Conservation (phyloP, 306 rosid genomes). For the Astragalus glycyphyllos region DNA sequence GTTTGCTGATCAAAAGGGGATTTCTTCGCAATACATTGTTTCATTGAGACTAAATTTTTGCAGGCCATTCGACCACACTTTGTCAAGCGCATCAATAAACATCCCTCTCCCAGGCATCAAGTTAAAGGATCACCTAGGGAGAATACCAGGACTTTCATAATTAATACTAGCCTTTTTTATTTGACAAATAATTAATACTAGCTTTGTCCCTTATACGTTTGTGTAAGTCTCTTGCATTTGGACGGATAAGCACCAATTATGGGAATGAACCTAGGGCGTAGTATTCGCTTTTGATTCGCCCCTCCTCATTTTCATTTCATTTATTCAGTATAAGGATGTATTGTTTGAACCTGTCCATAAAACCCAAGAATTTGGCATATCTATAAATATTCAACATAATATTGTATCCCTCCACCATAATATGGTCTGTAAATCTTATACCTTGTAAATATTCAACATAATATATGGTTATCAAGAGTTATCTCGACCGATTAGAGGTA, state of each 20-base stretch:
- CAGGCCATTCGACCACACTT: too few relatives aligned
- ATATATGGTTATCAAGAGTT: too few relatives aligned
- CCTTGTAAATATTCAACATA: too few relatives aligned
- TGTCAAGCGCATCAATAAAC: too few relatives aligned
- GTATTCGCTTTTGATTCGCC: not conserved
- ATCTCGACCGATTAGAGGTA: too few relatives aligned
- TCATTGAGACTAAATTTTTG: too few relatives aligned
- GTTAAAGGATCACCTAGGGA: constrained; percentile 69
- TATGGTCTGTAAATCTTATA: too few relatives aligned
- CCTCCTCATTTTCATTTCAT: not conserved
- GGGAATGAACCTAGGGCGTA: not conserved
- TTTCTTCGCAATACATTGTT: too few relatives aligned
- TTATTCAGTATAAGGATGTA: constrained; percentile 75
- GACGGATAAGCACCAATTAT: not conserved
- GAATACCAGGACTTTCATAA: not conserved
- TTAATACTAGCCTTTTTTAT: not conserved
- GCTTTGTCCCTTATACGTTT: constrained; percentile 84
- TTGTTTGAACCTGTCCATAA: constrained; percentile 85
- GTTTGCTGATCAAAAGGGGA: too few relatives aligned
- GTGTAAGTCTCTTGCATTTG: constrained; percentile 61
- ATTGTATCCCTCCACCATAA: too few relatives aligned
- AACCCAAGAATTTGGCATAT: too few relatives aligned
- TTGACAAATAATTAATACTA: constrained; percentile 63
- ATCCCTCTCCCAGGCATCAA: constrained; percentile 79
- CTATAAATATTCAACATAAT: too few relatives aligned